Evolutionary conservation across 2,329 filamentous ascomycete genomes (phyloP).

Genomic region (Corinectria fuckeliana): DNA sequence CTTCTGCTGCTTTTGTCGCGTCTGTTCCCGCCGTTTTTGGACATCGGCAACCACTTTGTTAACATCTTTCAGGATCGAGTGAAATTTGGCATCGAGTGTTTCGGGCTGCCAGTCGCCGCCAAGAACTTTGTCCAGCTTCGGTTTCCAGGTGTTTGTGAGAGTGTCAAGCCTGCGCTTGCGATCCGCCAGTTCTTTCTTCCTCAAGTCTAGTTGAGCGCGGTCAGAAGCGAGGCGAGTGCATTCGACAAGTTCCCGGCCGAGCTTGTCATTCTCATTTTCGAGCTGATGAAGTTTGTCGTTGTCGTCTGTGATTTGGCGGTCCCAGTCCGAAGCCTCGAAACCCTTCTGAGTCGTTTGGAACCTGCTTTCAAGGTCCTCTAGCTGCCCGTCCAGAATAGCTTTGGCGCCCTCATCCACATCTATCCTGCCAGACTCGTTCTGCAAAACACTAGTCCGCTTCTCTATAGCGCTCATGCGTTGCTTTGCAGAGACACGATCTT

Average conservation of each 20-base stretch:
- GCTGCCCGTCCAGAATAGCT: slow-evolving; percentile 75
- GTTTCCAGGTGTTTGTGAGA: slow-evolving; percentile 75
- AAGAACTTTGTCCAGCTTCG: slow-evolving; percentile 71
- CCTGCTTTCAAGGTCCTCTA: slow-evolving; percentile 70
- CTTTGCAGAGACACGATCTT: slow-evolving; percentile 76
- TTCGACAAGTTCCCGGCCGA: slow-evolving; percentile 83
- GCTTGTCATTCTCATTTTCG: slow-evolving; percentile 73
- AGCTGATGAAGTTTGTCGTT: slow-evolving; percentile 70
- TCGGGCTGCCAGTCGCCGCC: slow-evolving; percentile 71
- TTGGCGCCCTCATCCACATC: slow-evolving; percentile 86
- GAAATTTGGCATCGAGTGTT: slow-evolving; percentile 74
- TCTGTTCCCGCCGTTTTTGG: slow-evolving; percentile 72
- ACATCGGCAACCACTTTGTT: slow-evolving; percentile 65
- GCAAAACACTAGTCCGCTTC: slow-evolving; percentile 68
- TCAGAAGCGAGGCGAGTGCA: slow-evolving; percentile 83
- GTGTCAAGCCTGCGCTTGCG: slow-evolving; percentile 78
- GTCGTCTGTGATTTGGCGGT: slow-evolving; percentile 71
- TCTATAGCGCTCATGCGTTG: slow-evolving; percentile 78
- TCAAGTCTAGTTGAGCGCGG: slow-evolving; percentile 80
- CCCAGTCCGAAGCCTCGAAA: slow-evolving; percentile 69
- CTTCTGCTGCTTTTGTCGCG: slow-evolving; percentile 76
- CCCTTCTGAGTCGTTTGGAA: slow-evolving; percentile 69
- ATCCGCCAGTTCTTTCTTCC: slow-evolving; percentile 80
- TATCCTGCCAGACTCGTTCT: slow-evolving; percentile 74
- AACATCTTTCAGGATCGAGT: slow-evolving; percentile 66